phyloP scores from a whole-genome alignment of 129 eudicot species.

The Chrysanthemum seticuspe region DNA sequence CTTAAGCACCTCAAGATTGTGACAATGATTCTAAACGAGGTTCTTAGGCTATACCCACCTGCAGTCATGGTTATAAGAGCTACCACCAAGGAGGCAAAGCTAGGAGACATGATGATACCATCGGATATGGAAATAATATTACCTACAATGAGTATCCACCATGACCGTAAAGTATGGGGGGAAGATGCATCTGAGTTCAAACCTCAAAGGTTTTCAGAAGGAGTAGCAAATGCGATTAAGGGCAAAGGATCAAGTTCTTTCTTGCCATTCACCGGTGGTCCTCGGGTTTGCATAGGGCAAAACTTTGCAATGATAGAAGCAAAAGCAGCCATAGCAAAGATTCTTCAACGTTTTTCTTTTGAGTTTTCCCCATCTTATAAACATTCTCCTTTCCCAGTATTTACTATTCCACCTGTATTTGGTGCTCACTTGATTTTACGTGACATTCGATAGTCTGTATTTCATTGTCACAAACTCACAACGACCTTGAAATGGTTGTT shows the following conservation, averaged over 20 bases:
- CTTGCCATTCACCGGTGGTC: constrained; percentile 48
- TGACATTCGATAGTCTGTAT: neutral
- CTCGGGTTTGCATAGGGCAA: constrained; percentile 45
- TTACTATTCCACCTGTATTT: constrained; percentile 37
- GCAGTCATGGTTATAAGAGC: constrained; percentile 20
- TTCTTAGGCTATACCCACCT: constrained; percentile 43
- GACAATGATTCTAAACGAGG: constrained; percentile 40
- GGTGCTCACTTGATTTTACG: constrained; percentile 36
- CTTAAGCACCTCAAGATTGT: constrained; percentile 37
- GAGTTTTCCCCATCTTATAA: constrained; percentile 41
- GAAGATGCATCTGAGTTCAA: constrained; percentile 39
- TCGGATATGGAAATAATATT: constrained; percentile 22
- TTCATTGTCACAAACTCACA: no score
- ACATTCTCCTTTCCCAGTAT: constrained; percentile 34
- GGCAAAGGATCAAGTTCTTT: constrained; percentile 24
- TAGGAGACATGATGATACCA: constrained; percentile 32
- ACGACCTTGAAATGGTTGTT: no score
- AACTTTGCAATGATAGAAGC: constrained; percentile 48
- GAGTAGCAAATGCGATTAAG: constrained; percentile 33
- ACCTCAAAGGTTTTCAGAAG: constrained; percentile 40
- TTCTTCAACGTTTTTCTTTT: constrained; percentile 36
- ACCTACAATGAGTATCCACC: constrained; percentile 29
- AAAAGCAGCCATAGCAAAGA: constrained; percentile 37
- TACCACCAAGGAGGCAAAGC: constrained; percentile 25
- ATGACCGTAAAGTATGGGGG: constrained; percentile 39